Percentiles rank a stretch among this genome's conserved stretches.
Evolutionary conservation across 306 rosid species (phyloP).

Genomic region (Cucumis sativus): Cucumber_9930_V3 NC_026655.2:907501-908000

Average conservation of each 20-base stretch:
- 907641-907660: constrained; percentile 34
- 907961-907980: background rate
- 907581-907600: constrained; percentile 31
- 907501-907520: background rate
- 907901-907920: constrained; percentile 53
- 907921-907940: constrained; percentile 50
- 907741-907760: constrained; percentile 38
- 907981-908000: background rate
- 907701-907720: constrained; percentile 5
- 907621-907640: constrained; percentile 54
- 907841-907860: constrained; percentile 37
- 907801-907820: constrained; percentile 67
- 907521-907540: constrained; percentile 4
- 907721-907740: background rate
- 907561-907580: constrained; percentile 39
- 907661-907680: constrained; percentile 31
- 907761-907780: constrained; percentile 28
- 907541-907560: constrained; percentile 9
- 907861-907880: constrained; percentile 37
- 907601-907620: constrained; percentile 59
- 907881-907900: constrained; percentile 54
- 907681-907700: constrained; percentile 8
- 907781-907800: constrained; percentile 60
- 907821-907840: constrained; percentile 39
- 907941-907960: background rate